A percentile compares a stretch with the other conserved stretches of the same genome.
Evolutionary conservation across 306 rosid genomes (phyloP).

Genomic region (Pterocarpus santalinus): DNA sequence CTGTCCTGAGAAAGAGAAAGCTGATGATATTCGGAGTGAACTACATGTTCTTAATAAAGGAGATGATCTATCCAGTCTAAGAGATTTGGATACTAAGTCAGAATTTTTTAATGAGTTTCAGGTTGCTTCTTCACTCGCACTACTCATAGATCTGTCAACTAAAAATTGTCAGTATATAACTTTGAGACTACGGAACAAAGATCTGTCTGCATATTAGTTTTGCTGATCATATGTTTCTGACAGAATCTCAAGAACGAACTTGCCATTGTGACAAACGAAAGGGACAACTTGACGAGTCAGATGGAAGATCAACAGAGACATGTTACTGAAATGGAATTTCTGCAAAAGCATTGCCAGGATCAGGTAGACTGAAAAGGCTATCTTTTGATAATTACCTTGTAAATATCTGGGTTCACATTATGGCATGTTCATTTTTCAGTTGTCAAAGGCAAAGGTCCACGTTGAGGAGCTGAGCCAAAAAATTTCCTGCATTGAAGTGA

Average conservation of each 20-base stretch:
- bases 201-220: slow-evolving; percentile 19
- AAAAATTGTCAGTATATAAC: slow-evolving; percentile 33
- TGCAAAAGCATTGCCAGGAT: slow-evolving; percentile 53
- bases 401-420: slow-evolving; percentile 6
- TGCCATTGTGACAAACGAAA: slow-evolving; percentile 58
- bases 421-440: slow-evolving; percentile 52
- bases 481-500: slow-evolving; percentile 66
- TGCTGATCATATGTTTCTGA: slow-evolving; percentile 41
- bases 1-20: slow-evolving; percentile 34
- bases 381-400: slow-evolving; percentile 34
- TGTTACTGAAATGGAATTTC: slow-evolving; percentile 56
- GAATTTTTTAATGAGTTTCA: slow-evolving; percentile 53
- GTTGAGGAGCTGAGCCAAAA: slow-evolving; percentile 63
- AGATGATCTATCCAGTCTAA: slow-evolving; percentile 46
- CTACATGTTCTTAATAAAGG: slow-evolving; percentile 38
- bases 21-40: slow-evolving; percentile 46
- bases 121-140: slow-evolving; percentile 51
- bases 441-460: slow-evolving; percentile 58
- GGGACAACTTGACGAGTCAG: slow-evolving; percentile 61
- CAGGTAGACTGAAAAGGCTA: slow-evolving; percentile 55
- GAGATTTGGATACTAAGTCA: neutral
- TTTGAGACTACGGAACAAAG: neutral
- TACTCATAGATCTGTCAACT: slow-evolving; percentile 10
- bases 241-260: slow-evolving; percentile 67
- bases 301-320: slow-evolving; percentile 64